Evolutionary conservation across 2,329 filamentous ascomycete species (phyloP).

Genomic region (Intubia oerlemansii): DNA sequence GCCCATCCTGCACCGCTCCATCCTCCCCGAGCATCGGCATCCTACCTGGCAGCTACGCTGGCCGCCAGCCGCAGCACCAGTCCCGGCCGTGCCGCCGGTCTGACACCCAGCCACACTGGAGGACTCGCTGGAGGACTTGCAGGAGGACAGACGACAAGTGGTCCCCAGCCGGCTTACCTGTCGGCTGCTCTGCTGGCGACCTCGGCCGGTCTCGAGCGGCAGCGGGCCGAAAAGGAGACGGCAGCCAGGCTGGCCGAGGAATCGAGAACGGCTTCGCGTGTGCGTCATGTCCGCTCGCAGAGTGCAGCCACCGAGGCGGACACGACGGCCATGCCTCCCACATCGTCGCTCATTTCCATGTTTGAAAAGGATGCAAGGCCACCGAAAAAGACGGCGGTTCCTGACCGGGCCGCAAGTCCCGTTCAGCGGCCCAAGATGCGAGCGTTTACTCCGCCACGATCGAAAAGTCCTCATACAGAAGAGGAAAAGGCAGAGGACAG

Average conservation of each 20-base stretch:
- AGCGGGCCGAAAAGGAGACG: neutral
- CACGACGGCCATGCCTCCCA: slow-evolving; percentile 36
- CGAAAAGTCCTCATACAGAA: slow-evolving; percentile 10
- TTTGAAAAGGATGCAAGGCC: slow-evolving; percentile 51
- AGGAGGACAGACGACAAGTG: neutral
- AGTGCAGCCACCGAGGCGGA: slow-evolving; percentile 14
- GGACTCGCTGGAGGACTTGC: too few species aligned
- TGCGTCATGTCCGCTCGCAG: too few species aligned
- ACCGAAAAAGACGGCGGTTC: too few species aligned
- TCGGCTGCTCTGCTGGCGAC: slow-evolving; percentile 4
- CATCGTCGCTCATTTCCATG: slow-evolving; percentile 42
- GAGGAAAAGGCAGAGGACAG: neutral
- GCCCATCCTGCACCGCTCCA: neutral
- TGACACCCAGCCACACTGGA: slow-evolving; percentile 18
- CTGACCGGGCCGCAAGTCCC: too few species aligned
- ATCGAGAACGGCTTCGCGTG: too few species aligned
- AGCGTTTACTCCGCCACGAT: slow-evolving; percentile 14
- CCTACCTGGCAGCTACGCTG: slow-evolving; percentile 37
- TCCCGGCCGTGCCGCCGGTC: slow-evolving; percentile 23
- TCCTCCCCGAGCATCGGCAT: slow-evolving; percentile 20
- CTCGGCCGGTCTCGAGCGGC: slow-evolving; percentile 1
- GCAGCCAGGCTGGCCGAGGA: too few species aligned
- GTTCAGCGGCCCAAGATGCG: too few species aligned
- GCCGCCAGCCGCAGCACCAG: slow-evolving; percentile 29
- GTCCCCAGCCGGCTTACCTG: slow-evolving; percentile 1